Conservation (phyloP, 202 grass and related monocot species). For the Schoenoplectus triqueter region DNA sequence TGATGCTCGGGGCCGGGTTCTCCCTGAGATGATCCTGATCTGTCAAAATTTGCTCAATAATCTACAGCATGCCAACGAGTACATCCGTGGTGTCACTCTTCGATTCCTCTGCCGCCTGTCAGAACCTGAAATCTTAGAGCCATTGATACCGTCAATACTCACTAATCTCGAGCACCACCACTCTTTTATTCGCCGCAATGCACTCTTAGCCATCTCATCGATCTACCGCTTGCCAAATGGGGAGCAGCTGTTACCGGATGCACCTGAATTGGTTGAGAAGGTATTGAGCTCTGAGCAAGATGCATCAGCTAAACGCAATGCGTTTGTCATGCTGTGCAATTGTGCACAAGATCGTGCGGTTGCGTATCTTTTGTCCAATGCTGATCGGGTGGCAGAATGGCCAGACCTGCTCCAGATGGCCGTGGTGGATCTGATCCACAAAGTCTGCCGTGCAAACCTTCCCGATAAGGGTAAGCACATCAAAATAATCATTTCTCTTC, state of each 20-base stretch:
- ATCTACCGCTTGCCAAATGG: conserved; percentile 63
- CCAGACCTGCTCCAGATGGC: conserved; percentile 72
- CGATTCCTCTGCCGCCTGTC: conserved; percentile 63
- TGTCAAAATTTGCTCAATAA: conserved; percentile 88
- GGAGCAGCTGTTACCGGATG: conserved; percentile 75
- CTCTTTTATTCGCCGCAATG: conserved; percentile 65
- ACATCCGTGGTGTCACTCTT: conserved; percentile 68
- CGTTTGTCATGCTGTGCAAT: conserved; percentile 61
- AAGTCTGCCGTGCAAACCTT: conserved; percentile 55
- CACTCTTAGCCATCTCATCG: conserved; percentile 52
- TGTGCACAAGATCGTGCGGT: conserved; percentile 60
- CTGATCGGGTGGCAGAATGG: conserved; percentile 57
- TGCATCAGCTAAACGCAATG: conserved; percentile 58
- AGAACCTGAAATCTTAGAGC: conserved; percentile 69
- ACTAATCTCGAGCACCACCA: conserved; percentile 76
- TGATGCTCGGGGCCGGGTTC: conserved; percentile 48
- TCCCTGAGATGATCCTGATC: conserved; percentile 92
- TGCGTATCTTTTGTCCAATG: conserved; percentile 53
- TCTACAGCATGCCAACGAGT: conserved; percentile 78
- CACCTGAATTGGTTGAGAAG: conserved; percentile 69
- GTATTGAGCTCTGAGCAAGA: conserved; percentile 61
- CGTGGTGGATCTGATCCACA: conserved; percentile 63
- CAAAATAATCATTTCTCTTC: conserved; percentile 70
- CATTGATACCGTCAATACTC: conserved; percentile 68
- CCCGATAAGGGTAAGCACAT: conserved; percentile 60